phyloP scores from a whole-genome alignment of 345 rosid genomes.

The Nasturtium officinale region DNA sequence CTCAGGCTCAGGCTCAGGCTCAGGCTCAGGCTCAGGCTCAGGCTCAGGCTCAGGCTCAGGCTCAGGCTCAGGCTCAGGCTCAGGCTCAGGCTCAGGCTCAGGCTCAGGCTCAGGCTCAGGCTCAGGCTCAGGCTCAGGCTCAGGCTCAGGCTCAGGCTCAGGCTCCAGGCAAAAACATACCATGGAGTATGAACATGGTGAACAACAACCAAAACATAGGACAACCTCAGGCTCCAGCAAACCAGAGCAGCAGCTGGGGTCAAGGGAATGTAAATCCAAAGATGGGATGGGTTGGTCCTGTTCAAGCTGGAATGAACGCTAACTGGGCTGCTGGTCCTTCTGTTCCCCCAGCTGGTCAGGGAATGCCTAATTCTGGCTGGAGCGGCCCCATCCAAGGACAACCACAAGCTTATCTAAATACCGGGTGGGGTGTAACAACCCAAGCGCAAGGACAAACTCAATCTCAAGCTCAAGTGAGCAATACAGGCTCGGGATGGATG shows the following conservation, averaged over 20 bases:
- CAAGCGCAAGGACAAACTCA: constrained; percentile 34
- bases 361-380: constrained; percentile 56
- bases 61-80: constrained; percentile 26
- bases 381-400: constrained; percentile 58
- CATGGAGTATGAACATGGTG: constrained; percentile 57
- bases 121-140: constrained; percentile 28
- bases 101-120: constrained; percentile 28
- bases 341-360: constrained; percentile 54
- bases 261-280: constrained; percentile 55
- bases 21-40: constrained; percentile 33
- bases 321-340: constrained; percentile 54
- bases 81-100: constrained; percentile 32
- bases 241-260: constrained; percentile 63
- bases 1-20: constrained; percentile 28
- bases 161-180: background rate
- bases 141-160: constrained; percentile 33
- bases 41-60: constrained; percentile 36
- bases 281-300: constrained; percentile 68
- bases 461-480: constrained; percentile 38
- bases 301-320: constrained; percentile 52
- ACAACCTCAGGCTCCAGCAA: constrained; percentile 49
- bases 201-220: constrained; percentile 45
- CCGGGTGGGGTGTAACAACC: constrained; percentile 61
- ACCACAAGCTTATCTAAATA: constrained; percentile 52
- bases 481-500: constrained; percentile 4